Evolutionary conservation across 2,329 filamentous ascomycete species (phyloP), one percentile per base, ranked within the genome.

Genomic region (Aspergillus sp.): DNA sequence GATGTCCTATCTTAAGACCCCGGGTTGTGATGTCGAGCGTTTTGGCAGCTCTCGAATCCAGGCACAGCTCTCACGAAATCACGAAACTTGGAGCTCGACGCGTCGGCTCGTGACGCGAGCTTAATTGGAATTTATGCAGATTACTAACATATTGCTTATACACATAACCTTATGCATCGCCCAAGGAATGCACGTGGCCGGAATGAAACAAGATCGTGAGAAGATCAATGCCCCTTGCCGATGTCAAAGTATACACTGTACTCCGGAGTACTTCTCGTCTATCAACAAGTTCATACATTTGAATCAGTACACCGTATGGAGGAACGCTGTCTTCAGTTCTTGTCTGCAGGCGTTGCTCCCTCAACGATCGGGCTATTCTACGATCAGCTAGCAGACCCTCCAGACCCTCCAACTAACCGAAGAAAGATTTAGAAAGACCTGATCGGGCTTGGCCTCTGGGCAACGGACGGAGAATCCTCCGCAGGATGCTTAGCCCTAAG

Each of bases 61-160:
- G 23, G 23, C 23, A 25, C 23, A 25, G 48, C 56, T 46, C 50
- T 54, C 54, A 45, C 52, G 44, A 33, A 51, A 58, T 55, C 58
- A 39, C 51, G 39, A 44, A 52, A 44, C 35, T 25, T 52, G 15
- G 49, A 33, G 23, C 25, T 52, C 60, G 67, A 74, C 73, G 73
- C 73, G 73, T 75, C 57, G 55, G 21, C 15, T 39, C 68, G 65
- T 65, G 65, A 68, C 73, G 73, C 73, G 70, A 62, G 60, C 66
- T 76, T 76, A 75, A 76, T 64, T 63, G 51, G 54, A 6, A 55
- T 5, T 40, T 51, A 51, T 50, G 46, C 11, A 6, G 14, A 49
- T 55, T 40, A 55, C 45, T 55, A 55, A 55, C 9, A 31, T 4
- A 4, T 3, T 74, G 69, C 68, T 67, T 14, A 70, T 68, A 72